Conservation (phyloP, 495 filamentous ascomycete genomes). For the Aspergillus funiculosus region DNA sequence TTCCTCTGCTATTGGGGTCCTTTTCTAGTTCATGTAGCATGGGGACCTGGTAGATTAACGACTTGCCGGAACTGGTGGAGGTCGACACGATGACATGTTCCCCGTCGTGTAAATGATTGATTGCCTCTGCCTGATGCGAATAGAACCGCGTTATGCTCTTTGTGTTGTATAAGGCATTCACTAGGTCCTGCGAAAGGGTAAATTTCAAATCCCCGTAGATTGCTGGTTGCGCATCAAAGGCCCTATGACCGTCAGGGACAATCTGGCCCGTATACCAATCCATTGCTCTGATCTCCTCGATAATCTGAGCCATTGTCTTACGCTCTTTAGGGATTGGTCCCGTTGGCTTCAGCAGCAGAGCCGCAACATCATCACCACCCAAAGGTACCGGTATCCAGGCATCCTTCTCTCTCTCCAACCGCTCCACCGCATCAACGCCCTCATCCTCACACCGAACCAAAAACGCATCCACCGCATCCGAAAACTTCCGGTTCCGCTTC, state of each 20-base stretch:
- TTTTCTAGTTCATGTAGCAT: constrained; percentile 83
- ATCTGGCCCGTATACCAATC: constrained; percentile 91
- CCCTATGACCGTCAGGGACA: constrained; percentile 87
- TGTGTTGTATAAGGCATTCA: constrained; percentile 91
- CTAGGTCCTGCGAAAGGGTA: constrained; percentile 77
- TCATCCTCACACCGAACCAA: constrained; percentile 65
- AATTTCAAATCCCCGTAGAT: constrained; percentile 83
- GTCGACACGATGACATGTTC: constrained; percentile 89
- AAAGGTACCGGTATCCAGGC: constrained; percentile 43
- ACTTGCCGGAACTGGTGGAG: constrained; percentile 94
- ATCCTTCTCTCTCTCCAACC: constrained; percentile 46
- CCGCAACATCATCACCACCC: constrained; percentile 48
- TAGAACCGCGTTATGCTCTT: constrained; percentile 83
- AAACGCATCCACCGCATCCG: constrained; percentile 69
- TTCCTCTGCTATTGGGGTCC: constrained; percentile 69
- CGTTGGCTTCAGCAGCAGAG: constrained; percentile 37
- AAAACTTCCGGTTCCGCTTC: constrained; percentile 83
- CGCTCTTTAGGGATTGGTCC: constrained; percentile 74
- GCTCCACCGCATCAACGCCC: constrained; percentile 60
- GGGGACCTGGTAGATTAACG: constrained; percentile 91
- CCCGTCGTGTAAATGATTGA: constrained; percentile 80
- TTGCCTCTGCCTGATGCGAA: constrained; percentile 89
- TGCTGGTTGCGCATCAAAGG: constrained; percentile 81
- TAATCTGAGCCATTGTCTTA: constrained; percentile 76
- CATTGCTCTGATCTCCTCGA: constrained; percentile 72